Conservation (phyloP, 768 basidiomycete species). For the Macrolepiota dolichaula region DNA sequence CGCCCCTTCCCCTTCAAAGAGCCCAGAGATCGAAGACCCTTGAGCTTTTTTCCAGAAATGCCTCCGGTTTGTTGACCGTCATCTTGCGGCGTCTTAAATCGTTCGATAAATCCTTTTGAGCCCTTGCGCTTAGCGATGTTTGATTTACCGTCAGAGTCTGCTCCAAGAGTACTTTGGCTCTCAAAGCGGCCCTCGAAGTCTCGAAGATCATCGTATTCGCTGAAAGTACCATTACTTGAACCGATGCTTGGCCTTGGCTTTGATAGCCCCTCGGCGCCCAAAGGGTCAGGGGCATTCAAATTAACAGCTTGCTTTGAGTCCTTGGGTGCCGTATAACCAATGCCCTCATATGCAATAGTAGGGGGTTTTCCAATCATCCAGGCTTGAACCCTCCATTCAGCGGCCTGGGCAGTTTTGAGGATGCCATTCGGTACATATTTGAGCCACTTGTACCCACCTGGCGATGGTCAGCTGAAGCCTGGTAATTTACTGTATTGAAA, state of each 20-base stretch:
- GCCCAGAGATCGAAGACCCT: slow-evolving; percentile 77
- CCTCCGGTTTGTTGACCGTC: slow-evolving; percentile 29
- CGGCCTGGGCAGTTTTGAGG: slow-evolving; percentile 92
- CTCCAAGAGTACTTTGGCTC: slow-evolving; percentile 71
- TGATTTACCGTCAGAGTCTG: slow-evolving; percentile 26
- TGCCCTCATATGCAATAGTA: slow-evolving; percentile 77
- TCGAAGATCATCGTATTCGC: slow-evolving; percentile 83
- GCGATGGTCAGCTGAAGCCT: slow-evolving; percentile 11
- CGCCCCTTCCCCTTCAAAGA: slow-evolving; percentile 63
- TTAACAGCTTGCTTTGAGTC: slow-evolving; percentile 12
- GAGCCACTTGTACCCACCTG: slow-evolving; percentile 91
- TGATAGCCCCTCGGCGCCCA: slow-evolving; percentile 36
- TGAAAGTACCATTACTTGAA: slow-evolving; percentile 62
- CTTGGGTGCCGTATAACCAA: slow-evolving; percentile 65
- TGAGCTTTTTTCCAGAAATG: slow-evolving; percentile 50
- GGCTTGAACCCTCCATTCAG: slow-evolving; percentile 95
- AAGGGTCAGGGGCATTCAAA: slow-evolving; percentile 28
- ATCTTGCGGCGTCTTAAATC: slow-evolving; percentile 50
- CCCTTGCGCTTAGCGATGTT: slow-evolving; percentile 47
- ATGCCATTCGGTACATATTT: slow-evolving; percentile 94
- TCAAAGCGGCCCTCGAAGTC: slow-evolving; percentile 88
- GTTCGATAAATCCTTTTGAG: slow-evolving; percentile 65
- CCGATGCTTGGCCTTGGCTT: slow-evolving; percentile 77
- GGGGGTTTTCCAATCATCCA: slow-evolving; percentile 98
- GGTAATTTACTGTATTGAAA: slow-evolving; percentile 1